Evolutionary conservation across 192 early-diverging fungal species (phyloP), one percentile per base, ranked within the genome.

Genomic region (Mortierella alpina): DNA sequence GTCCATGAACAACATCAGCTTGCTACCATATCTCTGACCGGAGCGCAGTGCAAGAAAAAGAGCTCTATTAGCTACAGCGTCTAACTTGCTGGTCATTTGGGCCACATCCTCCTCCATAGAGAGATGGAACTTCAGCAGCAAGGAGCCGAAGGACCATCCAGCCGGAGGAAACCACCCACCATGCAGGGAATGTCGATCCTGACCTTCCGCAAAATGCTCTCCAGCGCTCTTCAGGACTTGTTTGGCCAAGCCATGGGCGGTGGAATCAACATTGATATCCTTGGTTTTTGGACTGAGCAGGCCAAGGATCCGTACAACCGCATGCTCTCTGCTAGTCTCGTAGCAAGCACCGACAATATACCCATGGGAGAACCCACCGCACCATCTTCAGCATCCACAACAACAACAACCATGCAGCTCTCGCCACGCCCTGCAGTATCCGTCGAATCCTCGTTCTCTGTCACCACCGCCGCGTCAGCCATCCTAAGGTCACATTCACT

Each of bases 251-350:
- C 69, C 6, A 72, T 80, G 69, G 77, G 77, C 10, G 77, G 77
- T 44, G 77, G 77, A 4, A 80, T 80, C 64, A 72, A 72, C 55
- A 72, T 80, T 40, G 77, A 80, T 48, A 80, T 80, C 51, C 65
- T 80, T 12, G 77, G 65, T 15, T 80, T 59, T 42, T 80, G 77
- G 77, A 80, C 77, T 8, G 60, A 72, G 23, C 18, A 55, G 18
- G 15, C 39, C 12, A 42, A 80, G 61, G 77, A 80, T 46, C 77
- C 77, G 15, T 80, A 58, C 59, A 80, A 80, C 60, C 57, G 70
- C 18, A 22, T 59, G 41, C n/a, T 49, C 45, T 51, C 48, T 31
- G 31, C 31, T 31, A 3, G 1, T 31, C 31, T 1, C 31, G 31
- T 22, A 3, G 3, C 54, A 6, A 15, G 47, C 18, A 46, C 60